These are phyloP conservation scores for Euphorbia tirucalli DNA, from an alignment of 345 rosid genomes.

Conservation along the genomic window DNA sequence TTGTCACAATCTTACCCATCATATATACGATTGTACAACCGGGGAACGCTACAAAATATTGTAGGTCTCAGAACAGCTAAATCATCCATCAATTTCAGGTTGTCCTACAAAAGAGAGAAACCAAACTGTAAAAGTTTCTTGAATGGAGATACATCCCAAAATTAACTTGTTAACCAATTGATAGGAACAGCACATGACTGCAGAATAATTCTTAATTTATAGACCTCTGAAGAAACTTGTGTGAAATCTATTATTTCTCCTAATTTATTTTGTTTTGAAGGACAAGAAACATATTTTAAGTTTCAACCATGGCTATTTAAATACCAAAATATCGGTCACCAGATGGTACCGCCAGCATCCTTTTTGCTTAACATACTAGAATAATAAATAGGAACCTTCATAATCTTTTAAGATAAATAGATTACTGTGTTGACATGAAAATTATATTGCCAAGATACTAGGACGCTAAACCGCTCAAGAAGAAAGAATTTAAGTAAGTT, in stretches of 20 bases:
- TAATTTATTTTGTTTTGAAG: background rate
- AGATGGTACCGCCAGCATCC: background rate
- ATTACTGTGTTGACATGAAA: background rate
- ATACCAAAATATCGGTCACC: background rate
- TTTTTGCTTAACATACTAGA: background rate
- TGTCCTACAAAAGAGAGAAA: slow-evolving; percentile 23
- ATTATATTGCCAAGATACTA: background rate
- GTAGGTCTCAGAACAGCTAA: slow-evolving; percentile 31
- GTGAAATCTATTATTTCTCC: background rate
- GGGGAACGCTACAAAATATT: slow-evolving; percentile 30
- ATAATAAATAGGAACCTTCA: background rate
- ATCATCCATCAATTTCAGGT: slow-evolving; percentile 33
- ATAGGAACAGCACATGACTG: background rate
- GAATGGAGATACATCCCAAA: background rate
- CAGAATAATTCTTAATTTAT: background rate
- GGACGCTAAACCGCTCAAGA: background rate
- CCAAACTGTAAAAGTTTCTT: background rate
- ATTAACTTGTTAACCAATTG: slow-evolving; percentile 6
- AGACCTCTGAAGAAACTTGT: background rate
- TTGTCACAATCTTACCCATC: slow-evolving; percentile 23
- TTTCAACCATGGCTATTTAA: background rate
- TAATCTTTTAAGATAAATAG: background rate
- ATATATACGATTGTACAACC: slow-evolving; percentile 31
- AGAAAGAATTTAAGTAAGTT: background rate
- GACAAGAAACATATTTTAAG: background rate